Base-by-base conservation (phyloP, 2,329 filamentous ascomycete genomes). In the Aplosporella prunicola region DNA sequence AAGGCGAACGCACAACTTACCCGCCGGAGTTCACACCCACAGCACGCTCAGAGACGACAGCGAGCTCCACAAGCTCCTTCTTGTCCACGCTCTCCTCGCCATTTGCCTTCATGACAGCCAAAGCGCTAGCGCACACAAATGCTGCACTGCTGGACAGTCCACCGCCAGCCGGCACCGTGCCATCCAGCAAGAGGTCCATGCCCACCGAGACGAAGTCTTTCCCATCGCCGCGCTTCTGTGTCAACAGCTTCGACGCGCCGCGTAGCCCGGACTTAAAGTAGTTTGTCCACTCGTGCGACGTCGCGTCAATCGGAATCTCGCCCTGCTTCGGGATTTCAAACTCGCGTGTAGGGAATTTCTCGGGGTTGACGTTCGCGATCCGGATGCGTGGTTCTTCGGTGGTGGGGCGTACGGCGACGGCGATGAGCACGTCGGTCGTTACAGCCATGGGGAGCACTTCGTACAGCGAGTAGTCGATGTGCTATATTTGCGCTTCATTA, bases 401-500 rank as follows among this genome's bases (percentile, higher is more conserved):
- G 18, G 68, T 58, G 18, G 71, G 69, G 40, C 71, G 64, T 59
- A 68, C 55, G 11, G 66, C 72, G 24, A 95, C 83, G 35, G 89
- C 91, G 53, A 98, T 74, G 42, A 98, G 73, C 40, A 87, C 81
- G 61, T 98, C 91, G 45, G 86, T 83, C 5, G 83, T 86, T 48
- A 96, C 87, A 45, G 89, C 91, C 78, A 95, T 95, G 35, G 91
- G 91, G 16, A 98, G 72, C 42, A 95, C 88, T 50, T 91, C 80
- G 68, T 96, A 98, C 14, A 98, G 76, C 10, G 86, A 94, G 67
- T 98, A 98, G 67, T 98, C 91, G 53, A 98, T 94, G 67, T 98
- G 91, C 71, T 69, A 40, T 27, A 17, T 9, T 14, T 18, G 9
- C 10, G 27, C 10, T 7, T 8, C 27, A 14, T 13, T 29, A 11